Evolutionary conservation across 2,329 filamentous ascomycete species (phyloP).

Genomic region (Penicillium psychrosexuale): DNA sequence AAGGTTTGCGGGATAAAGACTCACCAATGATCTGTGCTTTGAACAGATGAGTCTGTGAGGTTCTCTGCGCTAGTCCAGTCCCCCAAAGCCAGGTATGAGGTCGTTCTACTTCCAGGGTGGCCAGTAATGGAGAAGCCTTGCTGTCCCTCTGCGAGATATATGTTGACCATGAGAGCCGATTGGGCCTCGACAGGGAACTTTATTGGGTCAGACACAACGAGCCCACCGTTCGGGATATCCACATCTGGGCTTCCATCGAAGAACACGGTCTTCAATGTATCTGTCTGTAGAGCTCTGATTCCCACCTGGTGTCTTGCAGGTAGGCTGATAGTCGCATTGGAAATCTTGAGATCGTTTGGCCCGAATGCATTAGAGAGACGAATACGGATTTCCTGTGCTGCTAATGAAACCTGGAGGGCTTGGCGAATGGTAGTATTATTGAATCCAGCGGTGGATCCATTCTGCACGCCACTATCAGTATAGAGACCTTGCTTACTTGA

Average conservation of each 20-base stretch:
- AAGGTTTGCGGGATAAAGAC: background rate
- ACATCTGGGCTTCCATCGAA: constrained; percentile 55
- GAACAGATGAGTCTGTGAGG: constrained; percentile 40
- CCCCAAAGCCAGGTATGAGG: constrained; percentile 58
- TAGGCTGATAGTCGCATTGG: constrained; percentile 56
- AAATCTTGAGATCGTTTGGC: constrained; percentile 57
- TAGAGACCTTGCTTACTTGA: background rate
- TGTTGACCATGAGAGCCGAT: constrained; percentile 55
- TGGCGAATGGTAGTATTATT: constrained; percentile 63
- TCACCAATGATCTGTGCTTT: constrained; percentile 46
- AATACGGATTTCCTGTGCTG: constrained; percentile 56
- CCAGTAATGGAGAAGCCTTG: constrained; percentile 57
- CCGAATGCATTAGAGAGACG: constrained; percentile 66
- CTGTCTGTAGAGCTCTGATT: constrained; percentile 50
- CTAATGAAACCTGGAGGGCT: constrained; percentile 60
- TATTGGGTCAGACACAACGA: constrained; percentile 61
- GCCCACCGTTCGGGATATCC: constrained; percentile 55
- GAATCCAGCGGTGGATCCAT: constrained; percentile 54
- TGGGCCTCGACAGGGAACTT: constrained; percentile 52
- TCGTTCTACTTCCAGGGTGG: constrained; percentile 64
- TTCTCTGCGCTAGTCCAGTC: constrained; percentile 53
- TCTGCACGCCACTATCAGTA: constrained; percentile 38
- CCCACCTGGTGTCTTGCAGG: constrained; percentile 47
- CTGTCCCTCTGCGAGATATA: constrained; percentile 59
- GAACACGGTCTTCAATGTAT: constrained; percentile 54